These are phyloP conservation scores for Solanum tarijense DNA, from an alignment of 257 asterid genomes.

Conservation along the genomic window DNA sequence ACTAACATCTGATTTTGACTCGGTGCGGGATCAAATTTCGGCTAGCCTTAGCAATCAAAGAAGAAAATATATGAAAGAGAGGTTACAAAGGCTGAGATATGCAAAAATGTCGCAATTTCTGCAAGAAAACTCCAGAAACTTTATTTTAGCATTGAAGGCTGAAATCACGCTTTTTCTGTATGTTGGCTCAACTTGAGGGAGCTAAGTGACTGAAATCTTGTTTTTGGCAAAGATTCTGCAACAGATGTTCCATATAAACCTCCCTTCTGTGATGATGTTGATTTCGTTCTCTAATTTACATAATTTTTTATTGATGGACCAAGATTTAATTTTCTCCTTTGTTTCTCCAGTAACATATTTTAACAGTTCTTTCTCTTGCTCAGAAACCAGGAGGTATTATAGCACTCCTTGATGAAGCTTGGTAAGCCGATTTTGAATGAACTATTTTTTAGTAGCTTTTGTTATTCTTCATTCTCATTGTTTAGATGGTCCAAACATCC, in stretches of 20 bases:
- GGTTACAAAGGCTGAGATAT: neutral
- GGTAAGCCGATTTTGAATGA: neutral
- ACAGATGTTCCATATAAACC: neutral
- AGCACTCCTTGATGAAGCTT: neutral
- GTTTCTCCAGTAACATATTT: neutral
- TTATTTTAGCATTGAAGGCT: neutral
- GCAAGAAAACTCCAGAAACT: neutral
- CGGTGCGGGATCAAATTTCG: neutral
- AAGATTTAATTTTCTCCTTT: neutral
- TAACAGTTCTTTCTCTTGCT: neutral
- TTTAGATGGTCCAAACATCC: neutral
- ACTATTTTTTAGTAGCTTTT: neutral
- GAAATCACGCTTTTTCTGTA: neutral
- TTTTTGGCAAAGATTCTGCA: neutral
- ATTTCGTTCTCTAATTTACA: neutral
- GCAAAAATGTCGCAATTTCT: neutral
- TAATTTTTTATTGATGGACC: neutral
- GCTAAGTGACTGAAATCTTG: neutral
- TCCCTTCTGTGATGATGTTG: neutral
- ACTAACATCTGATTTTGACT: neutral
- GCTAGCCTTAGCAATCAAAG: neutral
- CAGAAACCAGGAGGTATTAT: neutral
- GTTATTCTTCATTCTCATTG: neutral
- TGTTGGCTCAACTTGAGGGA: neutral
- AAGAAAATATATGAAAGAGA: neutral